Evolutionary conservation across 2,329 filamentous ascomycete species (phyloP).

Genomic region (Hypomyces rosellus): DNA sequence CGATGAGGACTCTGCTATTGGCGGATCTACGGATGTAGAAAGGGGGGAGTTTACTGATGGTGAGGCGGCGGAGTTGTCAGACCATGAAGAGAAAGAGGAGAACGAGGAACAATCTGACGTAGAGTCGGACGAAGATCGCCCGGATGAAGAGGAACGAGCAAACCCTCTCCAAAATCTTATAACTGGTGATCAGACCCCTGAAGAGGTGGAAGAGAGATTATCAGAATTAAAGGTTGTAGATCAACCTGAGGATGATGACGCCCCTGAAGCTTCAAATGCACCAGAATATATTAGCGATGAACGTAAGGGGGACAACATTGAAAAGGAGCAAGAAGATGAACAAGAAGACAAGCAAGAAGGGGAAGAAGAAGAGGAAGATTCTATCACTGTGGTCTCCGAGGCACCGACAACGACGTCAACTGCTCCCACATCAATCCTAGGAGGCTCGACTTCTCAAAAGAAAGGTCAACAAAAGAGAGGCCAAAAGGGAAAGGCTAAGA

Average conservation of each 20-base stretch:
- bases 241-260: conserved; percentile 2
- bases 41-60: not conserved
- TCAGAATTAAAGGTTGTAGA: conserved; percentile 20
- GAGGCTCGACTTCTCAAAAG: conserved; percentile 21
- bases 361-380: conserved; percentile 21
- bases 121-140: conserved; percentile 23
- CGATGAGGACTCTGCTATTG: conserved; percentile 18
- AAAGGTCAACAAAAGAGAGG: conserved; percentile 56
- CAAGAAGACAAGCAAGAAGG: conserved; percentile 23
- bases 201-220: conserved; percentile 19
- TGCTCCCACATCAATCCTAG: conserved; percentile 8
- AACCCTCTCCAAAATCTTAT: conserved; percentile 32
- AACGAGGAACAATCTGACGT: conserved; percentile 17
- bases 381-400: conserved; percentile 14
- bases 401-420: conserved; percentile 12
- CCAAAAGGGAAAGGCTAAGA: conserved; percentile 78
- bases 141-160: conserved; percentile 25
- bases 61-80: not conserved
- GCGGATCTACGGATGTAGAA: conserved; percentile 10
- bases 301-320: conserved; percentile 9
- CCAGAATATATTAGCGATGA: not conserved
- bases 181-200: conserved; percentile 22
- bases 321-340: conserved; percentile 13
- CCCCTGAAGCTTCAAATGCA: not conserved
- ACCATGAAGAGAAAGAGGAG: conserved; percentile 17